Percentiles rank a stretch among this genome's conserved stretches.
Conservation (phyloP, 371 early-diverging fungal species). For the Apophysomyces sp. region DNA sequence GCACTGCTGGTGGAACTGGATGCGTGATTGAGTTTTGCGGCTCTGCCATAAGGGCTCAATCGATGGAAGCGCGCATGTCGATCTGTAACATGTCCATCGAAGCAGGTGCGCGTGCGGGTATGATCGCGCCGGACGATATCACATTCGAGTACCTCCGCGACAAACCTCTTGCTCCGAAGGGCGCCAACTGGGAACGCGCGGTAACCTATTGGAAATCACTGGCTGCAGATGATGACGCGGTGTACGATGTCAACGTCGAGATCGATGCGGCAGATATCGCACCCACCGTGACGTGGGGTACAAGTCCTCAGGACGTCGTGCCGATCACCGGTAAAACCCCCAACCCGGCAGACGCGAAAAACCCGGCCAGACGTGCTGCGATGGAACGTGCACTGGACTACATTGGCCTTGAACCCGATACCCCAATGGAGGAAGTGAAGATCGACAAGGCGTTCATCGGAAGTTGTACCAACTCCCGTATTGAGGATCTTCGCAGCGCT, state of each 20-base stretch:
- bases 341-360: slow-evolving; percentile 45
- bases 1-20: slow-evolving; percentile 72
- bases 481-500: slow-evolving; percentile 69
- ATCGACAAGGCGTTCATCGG: slow-evolving; percentile 73
- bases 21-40: slow-evolving; percentile 69
- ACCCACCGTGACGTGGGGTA: slow-evolving; percentile 73
- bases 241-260: slow-evolving; percentile 59
- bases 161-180: slow-evolving; percentile 65
- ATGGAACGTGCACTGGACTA: slow-evolving; percentile 61
- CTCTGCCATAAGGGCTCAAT: slow-evolving; percentile 39
- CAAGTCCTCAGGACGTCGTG: slow-evolving; percentile 67
- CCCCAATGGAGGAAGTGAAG: slow-evolving; percentile 55
- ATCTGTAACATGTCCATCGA: slow-evolving; percentile 78
- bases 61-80: slow-evolving; percentile 73
- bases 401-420: slow-evolving; percentile 67
- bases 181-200: slow-evolving; percentile 61
- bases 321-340: slow-evolving; percentile 61
- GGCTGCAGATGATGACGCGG: slow-evolving; percentile 57
- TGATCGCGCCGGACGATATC: slow-evolving; percentile 70
- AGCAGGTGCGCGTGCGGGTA: slow-evolving; percentile 72
- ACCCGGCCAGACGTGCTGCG: slow-evolving; percentile 47
- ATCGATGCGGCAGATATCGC: slow-evolving; percentile 59
- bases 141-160: slow-evolving; percentile 65
- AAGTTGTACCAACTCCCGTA: slow-evolving; percentile 74
- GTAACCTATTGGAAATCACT: slow-evolving; percentile 66